phyloP scores from a whole-genome alignment of 495 filamentous ascomycete genomes.

The Podospora conica region DNA sequence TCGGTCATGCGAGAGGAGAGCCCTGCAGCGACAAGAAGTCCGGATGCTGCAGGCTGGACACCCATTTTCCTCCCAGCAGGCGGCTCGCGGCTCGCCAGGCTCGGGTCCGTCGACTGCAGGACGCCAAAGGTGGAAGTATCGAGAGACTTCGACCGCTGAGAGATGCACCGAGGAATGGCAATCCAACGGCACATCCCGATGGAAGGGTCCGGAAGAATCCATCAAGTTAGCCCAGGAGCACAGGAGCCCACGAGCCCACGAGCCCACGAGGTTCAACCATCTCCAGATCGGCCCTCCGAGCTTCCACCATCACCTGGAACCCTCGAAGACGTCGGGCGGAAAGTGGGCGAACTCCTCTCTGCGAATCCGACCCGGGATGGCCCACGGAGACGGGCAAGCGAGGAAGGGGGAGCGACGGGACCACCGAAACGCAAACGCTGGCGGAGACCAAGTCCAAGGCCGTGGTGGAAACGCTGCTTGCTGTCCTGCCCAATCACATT shows the following conservation, averaged over 20 bases:
- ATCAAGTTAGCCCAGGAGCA: background rate
- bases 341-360: background rate
- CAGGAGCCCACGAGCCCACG: too few relatives aligned
- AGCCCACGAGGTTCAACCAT: background rate
- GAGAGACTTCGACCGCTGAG: too few relatives aligned
- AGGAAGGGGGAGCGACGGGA: background rate
- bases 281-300: background rate
- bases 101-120: background rate
- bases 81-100: background rate
- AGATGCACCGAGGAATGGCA: too few relatives aligned
- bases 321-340: background rate
- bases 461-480: slow-evolving; percentile 31
- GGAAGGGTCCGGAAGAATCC: background rate
- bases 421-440: background rate
- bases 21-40: background rate
- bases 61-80: too few relatives aligned
- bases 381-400: background rate
- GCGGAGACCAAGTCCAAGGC: background rate
- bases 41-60: too few relatives aligned
- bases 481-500: slow-evolving; percentile 28
- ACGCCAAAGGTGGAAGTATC: background rate
- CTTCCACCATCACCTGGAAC: background rate
- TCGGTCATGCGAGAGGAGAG: background rate
- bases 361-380: background rate
- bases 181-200: too few relatives aligned